Evolutionary conservation across 2,329 filamentous ascomycete genomes (phyloP), one percentile per base, ranked within the genome.

Genomic region (Calonectria hawksworthii): DNA sequence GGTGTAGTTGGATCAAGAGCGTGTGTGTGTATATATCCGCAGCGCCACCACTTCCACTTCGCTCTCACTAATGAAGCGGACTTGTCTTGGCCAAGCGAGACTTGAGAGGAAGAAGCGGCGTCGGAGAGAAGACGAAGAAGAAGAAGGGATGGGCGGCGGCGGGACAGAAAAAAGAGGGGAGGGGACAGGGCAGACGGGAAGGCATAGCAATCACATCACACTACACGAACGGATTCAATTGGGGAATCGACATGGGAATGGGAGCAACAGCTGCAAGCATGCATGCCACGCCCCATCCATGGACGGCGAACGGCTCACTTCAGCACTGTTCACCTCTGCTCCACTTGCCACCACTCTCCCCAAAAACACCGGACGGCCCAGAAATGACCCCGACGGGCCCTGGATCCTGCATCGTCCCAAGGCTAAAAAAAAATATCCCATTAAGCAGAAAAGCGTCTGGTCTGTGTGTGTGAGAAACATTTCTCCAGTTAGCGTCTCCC

Each of bases 261-360:
- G 56, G 23, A 63, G 9, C n/a, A 51, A 18, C 28, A 47, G 51
- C 32, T 23, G 66, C 36, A 23, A 32, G 23, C 41, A 65, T 34
- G 26, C 38, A 50, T 65, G 61, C 61, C 26, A 32, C 30, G n/a
- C 61, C 61, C 21, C 61, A 32, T 50, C 41, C 61, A 44, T 65
- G 41, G 21, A 50, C 61, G 41, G 38, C 61, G 44, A 28, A 47
- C 61, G 41, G 61, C 61, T 47, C 61, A 32, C 61, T 30, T 26
- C 30, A 56, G 51, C 50, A 41, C 36, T 64, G 70, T 44, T 63
- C 52, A 41, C 26, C 21, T n/a, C 9, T 65, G 51, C 63, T 72
- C 64, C 52, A 51, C 64, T 52, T 63, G 50, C 41, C 66, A 69
- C 59, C 71, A 70, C 66, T 69, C 63, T 72, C 47, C 71, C 66